A percentile compares a stretch with the other conserved stretches of the same genome.
Conservation (phyloP, 2,329 filamentous ascomycete genomes). For the Penicillium occitanis region DNA sequence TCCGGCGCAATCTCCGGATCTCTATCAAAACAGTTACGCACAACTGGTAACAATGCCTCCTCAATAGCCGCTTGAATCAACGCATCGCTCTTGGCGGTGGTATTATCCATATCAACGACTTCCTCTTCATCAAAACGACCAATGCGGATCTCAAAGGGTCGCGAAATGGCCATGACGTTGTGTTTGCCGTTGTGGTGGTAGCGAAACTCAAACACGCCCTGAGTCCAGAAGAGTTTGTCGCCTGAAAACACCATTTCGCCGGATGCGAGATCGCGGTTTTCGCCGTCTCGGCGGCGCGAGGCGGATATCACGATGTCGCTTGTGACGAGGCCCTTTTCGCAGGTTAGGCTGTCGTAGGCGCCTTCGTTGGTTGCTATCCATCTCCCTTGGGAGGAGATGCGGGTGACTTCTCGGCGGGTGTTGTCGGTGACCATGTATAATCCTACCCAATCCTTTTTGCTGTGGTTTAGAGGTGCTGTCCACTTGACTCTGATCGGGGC, state of each 20-base stretch:
- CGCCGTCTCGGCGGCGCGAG: slow-evolving; percentile 44
- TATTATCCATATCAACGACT: slow-evolving; percentile 59
- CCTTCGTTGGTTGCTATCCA: slow-evolving; percentile 82
- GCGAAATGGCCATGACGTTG: slow-evolving; percentile 88
- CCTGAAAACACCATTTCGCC: slow-evolving; percentile 87
- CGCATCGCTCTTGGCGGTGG: slow-evolving; percentile 47
- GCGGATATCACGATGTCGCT: slow-evolving; percentile 61
- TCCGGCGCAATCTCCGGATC: slow-evolving; percentile 87
- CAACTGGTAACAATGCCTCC: slow-evolving; percentile 72
- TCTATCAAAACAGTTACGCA: slow-evolving; percentile 89
- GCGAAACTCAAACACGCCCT: slow-evolving; percentile 93
- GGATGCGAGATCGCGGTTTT: slow-evolving; percentile 60
- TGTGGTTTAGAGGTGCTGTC: slow-evolving; percentile 84
- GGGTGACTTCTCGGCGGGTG: slow-evolving; percentile 76
- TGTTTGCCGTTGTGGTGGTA: slow-evolving; percentile 94
- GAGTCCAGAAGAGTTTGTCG: slow-evolving; percentile 96
- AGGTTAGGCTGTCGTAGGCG: slow-evolving; percentile 70
- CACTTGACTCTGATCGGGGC: slow-evolving; percentile 86
- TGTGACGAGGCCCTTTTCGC: slow-evolving; percentile 73
- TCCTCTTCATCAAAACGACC: slow-evolving; percentile 75
- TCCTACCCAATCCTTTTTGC: slow-evolving; percentile 91
- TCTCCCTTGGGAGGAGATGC: slow-evolving; percentile 79
- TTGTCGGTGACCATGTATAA: slow-evolving; percentile 97
- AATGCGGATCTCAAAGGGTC: slow-evolving; percentile 89
- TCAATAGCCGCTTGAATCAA: slow-evolving; percentile 65